phyloP scores from a whole-genome alignment of 2,329 filamentous ascomycete genomes.

The Colletotrichum costaricense region DNA sequence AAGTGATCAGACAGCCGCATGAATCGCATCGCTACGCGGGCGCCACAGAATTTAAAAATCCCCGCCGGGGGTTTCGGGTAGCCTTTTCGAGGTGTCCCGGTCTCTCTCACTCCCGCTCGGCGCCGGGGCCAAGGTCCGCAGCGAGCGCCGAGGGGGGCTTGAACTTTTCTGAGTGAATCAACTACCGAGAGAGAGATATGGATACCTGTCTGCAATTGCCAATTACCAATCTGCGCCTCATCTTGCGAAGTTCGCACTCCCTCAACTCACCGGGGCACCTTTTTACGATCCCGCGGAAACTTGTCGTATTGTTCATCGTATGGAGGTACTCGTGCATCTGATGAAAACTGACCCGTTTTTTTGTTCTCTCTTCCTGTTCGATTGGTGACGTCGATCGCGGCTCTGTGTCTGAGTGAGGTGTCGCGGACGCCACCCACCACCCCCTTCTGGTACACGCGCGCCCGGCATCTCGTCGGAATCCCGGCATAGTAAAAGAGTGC shows the following conservation, averaged over 20 bases:
- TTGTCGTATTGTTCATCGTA: not conserved
- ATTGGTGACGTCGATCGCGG: not conserved
- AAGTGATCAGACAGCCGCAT: not conserved
- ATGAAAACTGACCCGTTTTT: not conserved
- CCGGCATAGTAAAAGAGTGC: not conserved
- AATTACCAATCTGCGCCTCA: not conserved
- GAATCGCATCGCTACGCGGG: not conserved
- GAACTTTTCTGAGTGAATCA: not conserved
- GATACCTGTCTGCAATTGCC: not conserved
- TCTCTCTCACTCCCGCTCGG: conserved; percentile 3
- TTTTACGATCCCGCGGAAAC: not conserved
- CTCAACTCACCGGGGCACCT: no score
- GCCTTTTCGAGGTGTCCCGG: not conserved
- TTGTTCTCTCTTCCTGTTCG: not conserved
- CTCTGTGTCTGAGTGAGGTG: not conserved
- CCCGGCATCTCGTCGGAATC: not conserved
- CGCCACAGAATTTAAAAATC: not conserved
- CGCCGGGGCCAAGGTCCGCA: conserved; percentile 18
- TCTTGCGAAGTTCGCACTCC: not conserved
- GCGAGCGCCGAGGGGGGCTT: conserved; percentile 7
- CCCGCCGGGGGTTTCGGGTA: not conserved
- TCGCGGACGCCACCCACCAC: not conserved
- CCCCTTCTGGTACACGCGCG: not conserved
- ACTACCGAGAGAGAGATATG: not conserved
- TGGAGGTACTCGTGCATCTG: no score